phyloP scores from a whole-genome alignment of 2,329 filamentous ascomycete genomes.

The Stylonectria norvegica region DNA sequence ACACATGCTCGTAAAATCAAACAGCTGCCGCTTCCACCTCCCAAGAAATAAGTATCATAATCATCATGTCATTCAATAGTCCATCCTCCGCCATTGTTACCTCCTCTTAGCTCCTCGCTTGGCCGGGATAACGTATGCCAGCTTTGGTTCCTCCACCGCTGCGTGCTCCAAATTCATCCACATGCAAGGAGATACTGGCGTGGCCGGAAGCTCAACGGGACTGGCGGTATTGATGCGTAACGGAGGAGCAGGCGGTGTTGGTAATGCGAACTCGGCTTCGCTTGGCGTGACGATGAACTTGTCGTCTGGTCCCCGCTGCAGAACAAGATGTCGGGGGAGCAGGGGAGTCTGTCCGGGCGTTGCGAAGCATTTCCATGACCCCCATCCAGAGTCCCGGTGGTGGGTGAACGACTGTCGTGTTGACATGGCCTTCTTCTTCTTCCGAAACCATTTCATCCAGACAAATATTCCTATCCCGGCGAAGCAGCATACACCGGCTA shows the following conservation, averaged over 20 bases:
- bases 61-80: slow-evolving; percentile 14
- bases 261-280: slow-evolving; percentile 19
- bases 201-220: slow-evolving; percentile 26
- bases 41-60: slow-evolving; percentile 12
- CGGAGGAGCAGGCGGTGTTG: background rate
- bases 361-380: slow-evolving; percentile 21
- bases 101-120: slow-evolving; percentile 6
- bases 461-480: slow-evolving; percentile 22
- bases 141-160: slow-evolving; percentile 23
- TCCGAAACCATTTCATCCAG: slow-evolving; percentile 26
- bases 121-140: slow-evolving; percentile 25
- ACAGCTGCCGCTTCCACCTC: slow-evolving; percentile 6
- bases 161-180: slow-evolving; percentile 25
- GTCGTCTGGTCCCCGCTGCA: slow-evolving; percentile 23
- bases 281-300: slow-evolving; percentile 26
- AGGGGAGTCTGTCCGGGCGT: slow-evolving; percentile 13
- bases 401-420: background rate
- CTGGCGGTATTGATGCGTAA: background rate
- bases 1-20: background rate
- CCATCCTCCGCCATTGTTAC: slow-evolving; percentile 1
- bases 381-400: slow-evolving; percentile 3
- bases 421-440: slow-evolving; percentile 9
- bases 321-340: slow-evolving; percentile 15
- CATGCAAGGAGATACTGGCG: slow-evolving; percentile 27
- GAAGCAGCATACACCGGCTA: slow-evolving; percentile 23